Percentiles rank a stretch among this genome's conserved stretches.
Evolutionary conservation across 2,329 filamentous ascomycete genomes (phyloP).

Genomic region (Cercospora sp.): DNA sequence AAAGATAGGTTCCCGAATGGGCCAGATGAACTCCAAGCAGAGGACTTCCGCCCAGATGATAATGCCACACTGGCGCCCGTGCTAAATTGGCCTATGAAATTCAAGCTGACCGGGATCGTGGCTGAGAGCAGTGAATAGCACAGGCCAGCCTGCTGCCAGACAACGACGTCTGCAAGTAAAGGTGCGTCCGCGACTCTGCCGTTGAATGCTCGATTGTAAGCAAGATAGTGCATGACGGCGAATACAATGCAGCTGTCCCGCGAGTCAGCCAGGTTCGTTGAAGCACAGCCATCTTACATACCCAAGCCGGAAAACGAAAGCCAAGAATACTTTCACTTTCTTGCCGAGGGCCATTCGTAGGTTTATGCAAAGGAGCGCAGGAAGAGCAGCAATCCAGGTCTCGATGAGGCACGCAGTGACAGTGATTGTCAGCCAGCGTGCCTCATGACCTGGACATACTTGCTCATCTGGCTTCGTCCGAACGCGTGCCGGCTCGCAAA

Average conservation of each 20-base stretch:
- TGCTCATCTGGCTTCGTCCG: background rate
- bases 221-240: background rate
- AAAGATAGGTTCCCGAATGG: background rate
- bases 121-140: conserved; percentile 4
- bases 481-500: background rate
- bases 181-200: background rate
- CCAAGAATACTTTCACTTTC: background rate
- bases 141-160: background rate
- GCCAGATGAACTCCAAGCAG: background rate
- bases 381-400: background rate
- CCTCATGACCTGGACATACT: background rate
- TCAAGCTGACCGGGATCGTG: conserved; percentile 2
- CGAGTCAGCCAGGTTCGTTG: background rate
- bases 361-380: background rate
- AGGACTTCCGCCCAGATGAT: background rate
- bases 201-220: background rate
- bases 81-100: background rate
- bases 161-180: conserved; percentile 2
- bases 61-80: background rate
- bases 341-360: background rate
- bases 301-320: background rate
- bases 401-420: background rate
- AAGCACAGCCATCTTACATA: background rate
- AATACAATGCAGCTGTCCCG: background rate
- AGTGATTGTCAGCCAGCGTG: background rate